Evolutionary conservation across 495 filamentous ascomycete genomes (phyloP).

Genomic region (Umbilicaria muhlenbergii): DNA sequence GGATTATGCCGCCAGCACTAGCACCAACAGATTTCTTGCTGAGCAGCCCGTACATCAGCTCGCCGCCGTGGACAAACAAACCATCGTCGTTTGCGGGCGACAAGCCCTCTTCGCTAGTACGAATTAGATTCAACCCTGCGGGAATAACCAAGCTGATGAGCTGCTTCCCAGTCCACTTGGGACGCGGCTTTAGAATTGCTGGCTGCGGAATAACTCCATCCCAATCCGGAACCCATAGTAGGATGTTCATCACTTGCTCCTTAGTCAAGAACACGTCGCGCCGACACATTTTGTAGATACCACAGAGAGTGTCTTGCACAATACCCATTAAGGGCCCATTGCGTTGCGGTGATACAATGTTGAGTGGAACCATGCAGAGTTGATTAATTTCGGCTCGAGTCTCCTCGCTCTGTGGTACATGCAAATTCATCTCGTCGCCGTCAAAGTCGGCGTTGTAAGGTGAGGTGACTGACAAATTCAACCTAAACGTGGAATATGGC

Average conservation of each 20-base stretch:
- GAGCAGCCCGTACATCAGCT: conserved; percentile 78
- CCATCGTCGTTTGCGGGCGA: conserved; percentile 64
- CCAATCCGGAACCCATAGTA: conserved; percentile 96
- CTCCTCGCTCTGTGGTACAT: conserved; percentile 95
- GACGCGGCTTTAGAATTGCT: conserved; percentile 78
- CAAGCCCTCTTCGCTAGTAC: conserved; percentile 37
- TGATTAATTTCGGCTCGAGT: conserved; percentile 83
- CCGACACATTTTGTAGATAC: conserved; percentile 91
- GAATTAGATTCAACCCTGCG: conserved; percentile 63
- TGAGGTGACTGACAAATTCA: conserved; percentile 94
- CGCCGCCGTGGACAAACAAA: conserved; percentile 67
- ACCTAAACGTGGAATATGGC: conserved; percentile 95
- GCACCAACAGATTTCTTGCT: conserved; percentile 92
- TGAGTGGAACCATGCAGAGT: conserved; percentile 88
- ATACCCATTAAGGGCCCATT: conserved; percentile 99
- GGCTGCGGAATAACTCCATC: conserved; percentile 86
- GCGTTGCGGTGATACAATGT: conserved; percentile 95
- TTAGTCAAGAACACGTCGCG: conserved; percentile 81
- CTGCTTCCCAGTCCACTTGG: conserved; percentile 98
- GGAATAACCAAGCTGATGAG: conserved; percentile 89
- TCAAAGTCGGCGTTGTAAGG: conserved; percentile 99
- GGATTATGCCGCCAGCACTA: conserved; percentile 71
- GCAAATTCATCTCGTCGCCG: conserved; percentile 99
- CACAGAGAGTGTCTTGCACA: conserved; percentile 91
- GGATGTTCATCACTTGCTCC: conserved; percentile 84